Evolutionary conservation across 2,329 filamentous ascomycete genomes (phyloP).

Genomic region (Sordariomycetes sp.): DNA sequence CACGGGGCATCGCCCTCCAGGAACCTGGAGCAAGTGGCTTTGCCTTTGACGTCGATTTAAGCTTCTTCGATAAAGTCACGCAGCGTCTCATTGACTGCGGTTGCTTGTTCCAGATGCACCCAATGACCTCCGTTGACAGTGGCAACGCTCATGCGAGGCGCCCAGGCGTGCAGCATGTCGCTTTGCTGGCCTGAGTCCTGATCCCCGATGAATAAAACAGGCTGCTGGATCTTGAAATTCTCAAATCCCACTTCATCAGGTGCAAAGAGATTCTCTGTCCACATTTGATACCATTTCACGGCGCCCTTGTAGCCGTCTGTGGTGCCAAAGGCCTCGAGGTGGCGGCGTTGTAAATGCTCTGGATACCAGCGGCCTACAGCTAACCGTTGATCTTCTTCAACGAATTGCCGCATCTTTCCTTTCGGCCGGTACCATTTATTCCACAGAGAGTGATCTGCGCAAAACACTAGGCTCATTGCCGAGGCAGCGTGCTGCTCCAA

Average conservation of each 20-base stretch:
- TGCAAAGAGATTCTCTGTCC: conserved; percentile 15
- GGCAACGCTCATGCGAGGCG: conserved; percentile 24
- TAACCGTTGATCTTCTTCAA: conserved; percentile 5
- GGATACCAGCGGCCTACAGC: conserved; percentile 10
- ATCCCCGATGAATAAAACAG: conserved; percentile 13
- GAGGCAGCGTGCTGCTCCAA: conserved; percentile 15
- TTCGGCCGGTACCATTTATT: conserved; percentile 16
- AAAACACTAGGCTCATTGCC: conserved; percentile 19
- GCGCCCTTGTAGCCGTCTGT: conserved; percentile 18
- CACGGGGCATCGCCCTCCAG: no score
- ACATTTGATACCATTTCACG: conserved; percentile 20
- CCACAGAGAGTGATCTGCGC: conserved; percentile 13
- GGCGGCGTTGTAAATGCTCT: conserved; percentile 10
- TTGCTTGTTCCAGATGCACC: conserved; percentile 18
- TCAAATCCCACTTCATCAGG: conserved; percentile 14
- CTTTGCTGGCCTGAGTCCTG: conserved; percentile 11
- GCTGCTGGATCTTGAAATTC: conserved; percentile 8
- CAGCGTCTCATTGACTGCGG: conserved; percentile 13
- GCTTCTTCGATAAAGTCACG: conserved; percentile 13
- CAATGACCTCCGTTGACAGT: conserved; percentile 23
- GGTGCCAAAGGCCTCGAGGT: conserved; percentile 12
- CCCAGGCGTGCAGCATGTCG: conserved; percentile 16
- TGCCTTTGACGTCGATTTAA: no score
- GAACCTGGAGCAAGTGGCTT: no score
- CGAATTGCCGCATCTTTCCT: conserved; percentile 16